Percentiles rank a stretch among this genome's conserved stretches.
These are phyloP conservation scores for Echium plantagineum DNA, from an alignment of 257 asterid species.

Conservation along the genomic window DNA sequence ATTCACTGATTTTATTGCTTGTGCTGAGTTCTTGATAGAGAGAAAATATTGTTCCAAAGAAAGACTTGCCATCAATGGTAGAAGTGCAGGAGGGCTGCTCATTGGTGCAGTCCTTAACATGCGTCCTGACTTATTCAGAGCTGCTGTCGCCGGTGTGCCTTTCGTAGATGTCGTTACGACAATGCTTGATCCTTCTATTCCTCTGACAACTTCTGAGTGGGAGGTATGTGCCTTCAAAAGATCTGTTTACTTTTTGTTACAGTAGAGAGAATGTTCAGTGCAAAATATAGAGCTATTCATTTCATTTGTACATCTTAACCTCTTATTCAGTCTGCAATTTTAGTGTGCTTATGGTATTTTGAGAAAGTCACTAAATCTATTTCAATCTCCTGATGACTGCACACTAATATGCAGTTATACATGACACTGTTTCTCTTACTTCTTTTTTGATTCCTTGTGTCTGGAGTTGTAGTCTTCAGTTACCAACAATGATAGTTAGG, in stretches of 20 bases:
- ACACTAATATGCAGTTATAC: not conserved
- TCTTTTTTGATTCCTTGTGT: too few relatives aligned
- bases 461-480: too few relatives aligned
- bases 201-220: slow-evolving; percentile 98
- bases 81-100: slow-evolving; percentile 97
- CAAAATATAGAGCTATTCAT: not conserved
- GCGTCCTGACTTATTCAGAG: slow-evolving; percentile 88
- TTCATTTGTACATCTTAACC: not conserved
- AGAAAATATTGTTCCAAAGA: slow-evolving; percentile 75
- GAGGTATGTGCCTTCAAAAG: slow-evolving; percentile 44
- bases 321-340: not conserved
- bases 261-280: slow-evolving; percentile 2
- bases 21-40: slow-evolving; percentile 74
- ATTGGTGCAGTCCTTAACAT: slow-evolving; percentile 86
- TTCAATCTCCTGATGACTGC: not conserved
- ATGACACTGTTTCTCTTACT: not conserved
- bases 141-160: slow-evolving; percentile 93
- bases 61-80: slow-evolving; percentile 76
- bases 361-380: not conserved
- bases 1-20: slow-evolving; percentile 79
- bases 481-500: too few relatives aligned
- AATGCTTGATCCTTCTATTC: slow-evolving; percentile 96
- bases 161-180: slow-evolving; percentile 90
- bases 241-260: not conserved
- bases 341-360: not conserved